Evolutionary conservation across 164 flowering plant species (phyloP), one percentile per base, ranked within the genome.

Genomic region (Taxillus chinensis): DNA sequence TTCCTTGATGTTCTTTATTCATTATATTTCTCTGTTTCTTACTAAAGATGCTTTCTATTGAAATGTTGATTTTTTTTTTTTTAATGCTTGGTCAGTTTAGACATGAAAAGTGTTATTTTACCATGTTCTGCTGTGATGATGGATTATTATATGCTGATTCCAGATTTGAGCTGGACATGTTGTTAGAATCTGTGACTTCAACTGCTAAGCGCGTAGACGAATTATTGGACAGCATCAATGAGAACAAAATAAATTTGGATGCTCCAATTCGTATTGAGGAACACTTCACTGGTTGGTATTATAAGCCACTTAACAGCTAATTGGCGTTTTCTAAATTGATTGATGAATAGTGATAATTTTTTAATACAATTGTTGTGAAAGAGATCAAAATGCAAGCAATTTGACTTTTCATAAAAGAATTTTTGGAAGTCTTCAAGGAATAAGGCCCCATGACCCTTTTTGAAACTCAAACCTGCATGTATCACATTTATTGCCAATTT

Each of bases 131-230:
- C 43, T 59, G 27, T 16, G 54, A 55, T 64, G 37, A 45, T 45
- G 42, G 45, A 13, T 15, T 14, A 51, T 43, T 66, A 45, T 12
- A 49, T 62, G 60, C 3, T 62, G 66, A 14, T 57, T 73, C 51
- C 57, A 85, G 90, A 65, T 85, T 83, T 77, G 90, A 85, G 76
- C 77, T 85, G 69, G 90, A 85, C 67, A 78, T 85, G 84, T 63
- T 85, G 78, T 72, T 85, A 66, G 90, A 85, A 71, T 81, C 84
- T 41, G 90, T 83, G 65, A 81, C 74, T 59, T 74, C 85, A 45
- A 68, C 90, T 55, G 72, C 77, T 61, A 78, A 76, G 74, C 81
- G 75, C 5, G 83, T 69, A 16, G 90, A 85, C 61, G 86, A 83
- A 39, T 68, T 85, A 60, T 64, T 81, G 61, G 78, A 75, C 64